Base-by-base conservation (phyloP, 805 yeast genomes). In the Suhomyces canberraensis region DNA sequence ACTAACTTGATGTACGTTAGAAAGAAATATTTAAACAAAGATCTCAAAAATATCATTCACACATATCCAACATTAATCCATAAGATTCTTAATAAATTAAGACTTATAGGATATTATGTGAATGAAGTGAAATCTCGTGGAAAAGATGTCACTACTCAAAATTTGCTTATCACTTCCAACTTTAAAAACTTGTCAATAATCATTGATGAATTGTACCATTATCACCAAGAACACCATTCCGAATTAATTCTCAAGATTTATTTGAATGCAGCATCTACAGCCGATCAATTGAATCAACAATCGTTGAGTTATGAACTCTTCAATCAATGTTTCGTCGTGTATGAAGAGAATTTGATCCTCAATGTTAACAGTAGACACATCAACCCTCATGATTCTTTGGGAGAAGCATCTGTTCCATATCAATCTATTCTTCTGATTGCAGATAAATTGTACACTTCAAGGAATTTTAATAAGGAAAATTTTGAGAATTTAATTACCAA, bases 241-340 rank as follows among this genome's bases (percentile, higher is more conserved):
- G 65, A 61, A 28, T 45, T 59, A 13, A 57, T 69, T 48, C 45
- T 84, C 40, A 66, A 75, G 50, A 52, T 81, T 28, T 76, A 84
- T 53, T 64, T 87, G 37, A 70, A 78, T 34, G 73, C 82, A 25
- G 96, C 95, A 0, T 64, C 77, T 11, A 60, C 86, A 3, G 91
- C 97, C 0, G 96, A 93, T 56, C 91, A 85, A 57, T 66, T 83
- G 18, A 66, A 72, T 13, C 66, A 80, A 25, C 82, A 80, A 40
- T 88, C 84, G 41, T 79, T 88, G 20, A 70, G 91, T 11, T 86
- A 86, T 61, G 98, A 93, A 61, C 80, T 88, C 52, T 87, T 83
- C 58, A 90, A 86, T 25, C 95, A 89, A 57, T 83, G 95, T 3
- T 86, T 90, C 55, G 75, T 90, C 1, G 74, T 88, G 0, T 90